Evolutionary conservation across 768 basidiomycete species (phyloP), one percentile per base, ranked within the genome.

Genomic region (Rickenella mellea): DNA sequence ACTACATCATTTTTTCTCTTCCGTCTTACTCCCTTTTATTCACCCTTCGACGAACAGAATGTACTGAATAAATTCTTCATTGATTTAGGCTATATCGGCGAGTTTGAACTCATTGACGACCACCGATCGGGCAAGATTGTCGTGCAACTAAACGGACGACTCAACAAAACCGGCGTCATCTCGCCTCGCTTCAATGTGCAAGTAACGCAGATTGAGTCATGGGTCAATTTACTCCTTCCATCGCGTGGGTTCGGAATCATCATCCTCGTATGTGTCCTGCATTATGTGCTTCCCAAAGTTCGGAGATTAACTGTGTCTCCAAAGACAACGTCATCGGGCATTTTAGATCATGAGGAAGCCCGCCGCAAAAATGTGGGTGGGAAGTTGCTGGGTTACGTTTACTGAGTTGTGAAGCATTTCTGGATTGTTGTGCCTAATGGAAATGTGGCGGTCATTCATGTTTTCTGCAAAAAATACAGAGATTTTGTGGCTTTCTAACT

Each of bases 81-180:
- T n/a, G n/a, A n/a, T n/a, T n/a, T 49, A 93, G 92, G 93, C 44
- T 97, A 98, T 74, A 94, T 99, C 49, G 91, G 91, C 55, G 92
- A 97, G 71, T 96, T 96, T 58, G 93, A 96, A 65, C 88, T 96
- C 66, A 83, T 97, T 61, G 96, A 99, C 57, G 96, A 99, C 71
- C 96, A 98, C 66, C 92, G 94, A 47, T 82, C 90, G 6, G 91
- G 91, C 56, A 99, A 98, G 70, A 90, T 99, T 51, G 93, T 99
- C 56, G 78, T 98, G 55, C 93, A 99, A 69, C 81, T 99, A 44
- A 99, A 96, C 59, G 96, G 96, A 35, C 87, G 91, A 47, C 78
- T 99, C 55, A 99, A 99, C 78, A 99, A 99, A 73, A 85, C 83
- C n/a, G 96, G 94, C 54, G 94, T 99, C 60, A 97, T 97, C 68